Evolutionary conservation across 2,329 filamentous ascomycete genomes (phyloP), one percentile per base, ranked within the genome.

Genomic region (Aspergillus alliaceus): DNA sequence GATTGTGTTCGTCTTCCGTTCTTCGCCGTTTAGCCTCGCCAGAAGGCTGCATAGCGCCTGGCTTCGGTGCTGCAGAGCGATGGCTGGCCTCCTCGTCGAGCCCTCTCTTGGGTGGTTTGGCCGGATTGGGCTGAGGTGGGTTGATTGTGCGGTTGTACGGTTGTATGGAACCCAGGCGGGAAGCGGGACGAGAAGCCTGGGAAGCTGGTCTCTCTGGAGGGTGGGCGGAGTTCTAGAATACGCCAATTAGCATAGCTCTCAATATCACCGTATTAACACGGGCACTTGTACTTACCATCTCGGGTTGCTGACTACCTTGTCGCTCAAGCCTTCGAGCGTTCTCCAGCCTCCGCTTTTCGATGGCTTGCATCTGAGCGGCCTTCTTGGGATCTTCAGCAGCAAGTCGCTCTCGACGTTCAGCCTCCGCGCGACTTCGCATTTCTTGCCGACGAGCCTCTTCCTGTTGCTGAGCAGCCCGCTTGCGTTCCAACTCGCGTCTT

Each of bases 401-500:
- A 59, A 77, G 72, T 62, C 79, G 72, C 64, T 81, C 79, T 53
- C 77, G 72, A 58, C 72, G 70, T 56, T 81, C 78, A 7, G 81
- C 80, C 61, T 85, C 81, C 60, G 85, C 84, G 24, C 83, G 82
- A 56, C 87, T 85, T 61, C 84, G 81, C 63, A 85, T 82, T 61
- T 81, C 84, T 65, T 86, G 85, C 39, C 80, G 82, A 60, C 89
- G 86, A 15, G 79, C 77, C 62, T 91, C 87, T 53, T 84, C 81
- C 54, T 84, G 72, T 54, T 73, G 69, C 51, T 79, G 75, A 35
- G 84, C 85, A 48, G 85, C 84, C 58, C 89, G 84, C 76, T 92
- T 91, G 48, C 89, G 86, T 70, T 96, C 91, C 32, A 90, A 78
- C 66, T 96, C 90, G 15, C 87, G 84, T 75, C 96, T 96, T 35